Evolutionary conservation across 2,329 filamentous ascomycete genomes (phyloP), one percentile per base, ranked within the genome.

Genomic region (Clonostachys rosea): DNA sequence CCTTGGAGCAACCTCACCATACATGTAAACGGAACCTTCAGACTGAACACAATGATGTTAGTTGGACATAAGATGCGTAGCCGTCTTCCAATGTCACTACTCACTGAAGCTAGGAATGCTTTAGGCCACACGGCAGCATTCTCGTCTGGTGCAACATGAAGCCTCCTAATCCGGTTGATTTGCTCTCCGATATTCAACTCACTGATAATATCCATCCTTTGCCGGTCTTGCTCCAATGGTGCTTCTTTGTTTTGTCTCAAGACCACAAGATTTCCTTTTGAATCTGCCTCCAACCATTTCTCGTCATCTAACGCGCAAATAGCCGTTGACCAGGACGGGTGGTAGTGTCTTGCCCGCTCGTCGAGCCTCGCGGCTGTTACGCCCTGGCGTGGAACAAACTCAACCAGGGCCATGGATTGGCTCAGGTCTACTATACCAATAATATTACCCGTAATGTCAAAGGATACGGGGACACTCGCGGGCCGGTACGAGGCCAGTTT

Each of bases 361-460:
- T 75, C 73, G 8, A 97, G 74, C 45, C 74, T 79, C 46, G 85
- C 79, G 11, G 76, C 68, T n/a, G 78, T 65, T 1, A 78, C 81
- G 4, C 79, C 68, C 18, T 74, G 64, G 3, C 81, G 77, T 4
- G 76, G 75, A 0, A 75, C 71, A 59, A 86, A 94, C 59, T 94
- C 76, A 9, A 96, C 73, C 6, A 97, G 70, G 2, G 87, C 84
- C 20, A 95, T 74, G 2, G 89, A 95, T 68, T 97, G 96, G 88
- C 96, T 96, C 42, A 99, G 71, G 60, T 99, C 94, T 1, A 86
- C 88, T 10, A 97, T 84, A 1, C 88, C 89, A 52, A 99, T 91
- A 20, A 81, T 75, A 54, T 86, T 84, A 1, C 79, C 87, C 2
- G 82, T 80, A 13, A 96, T 78, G 10, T 85, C 83, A 7, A 97